Evolutionary conservation across 441 rosid genomes (phyloP).

Genomic region (California macrophylla): DNA sequence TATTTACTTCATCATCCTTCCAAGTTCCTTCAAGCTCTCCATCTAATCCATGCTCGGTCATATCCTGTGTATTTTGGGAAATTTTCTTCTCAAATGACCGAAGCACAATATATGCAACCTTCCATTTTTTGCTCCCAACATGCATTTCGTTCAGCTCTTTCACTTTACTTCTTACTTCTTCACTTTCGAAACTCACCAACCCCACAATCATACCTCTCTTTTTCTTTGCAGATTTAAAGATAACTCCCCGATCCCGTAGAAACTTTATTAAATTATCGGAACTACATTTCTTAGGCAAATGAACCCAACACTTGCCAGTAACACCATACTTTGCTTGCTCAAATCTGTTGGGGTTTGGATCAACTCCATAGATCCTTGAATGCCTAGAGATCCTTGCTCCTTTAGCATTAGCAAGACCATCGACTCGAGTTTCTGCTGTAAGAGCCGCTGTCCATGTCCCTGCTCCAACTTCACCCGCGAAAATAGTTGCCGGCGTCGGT

Average conservation of each 20-base stretch:
- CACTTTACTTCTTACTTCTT: constrained; percentile 45
- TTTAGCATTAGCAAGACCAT: too few species aligned
- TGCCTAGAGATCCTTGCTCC: too few species aligned
- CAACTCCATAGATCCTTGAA: too few species aligned
- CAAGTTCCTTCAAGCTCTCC: constrained; percentile 27
- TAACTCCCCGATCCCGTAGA: constrained; percentile 55
- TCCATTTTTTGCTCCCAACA: constrained; percentile 48
- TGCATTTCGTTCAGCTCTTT: constrained; percentile 64
- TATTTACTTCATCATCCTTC: constrained; percentile 26
- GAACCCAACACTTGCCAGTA: constrained; percentile 58
- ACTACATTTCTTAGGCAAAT: constrained; percentile 67
- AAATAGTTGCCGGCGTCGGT: too few species aligned
- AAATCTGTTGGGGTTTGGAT: too few species aligned
- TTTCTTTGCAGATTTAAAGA: constrained; percentile 57
- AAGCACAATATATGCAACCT: constrained; percentile 67
- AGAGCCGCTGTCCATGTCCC: too few species aligned
- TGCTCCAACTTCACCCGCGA: too few species aligned
- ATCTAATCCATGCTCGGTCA: constrained; percentile 21
- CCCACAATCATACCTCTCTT: constrained; percentile 77
- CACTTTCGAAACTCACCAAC: constrained; percentile 60
- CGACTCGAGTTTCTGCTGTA: too few species aligned
- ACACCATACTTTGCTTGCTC: too few species aligned
- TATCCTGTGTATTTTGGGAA: constrained; percentile 12
- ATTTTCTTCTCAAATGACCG: constrained; percentile 47
- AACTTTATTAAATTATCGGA: constrained; percentile 51